Evolutionary conservation across 192 early-diverging fungal genomes (phyloP).

Genomic region (Gonapodya prolifera): DNA sequence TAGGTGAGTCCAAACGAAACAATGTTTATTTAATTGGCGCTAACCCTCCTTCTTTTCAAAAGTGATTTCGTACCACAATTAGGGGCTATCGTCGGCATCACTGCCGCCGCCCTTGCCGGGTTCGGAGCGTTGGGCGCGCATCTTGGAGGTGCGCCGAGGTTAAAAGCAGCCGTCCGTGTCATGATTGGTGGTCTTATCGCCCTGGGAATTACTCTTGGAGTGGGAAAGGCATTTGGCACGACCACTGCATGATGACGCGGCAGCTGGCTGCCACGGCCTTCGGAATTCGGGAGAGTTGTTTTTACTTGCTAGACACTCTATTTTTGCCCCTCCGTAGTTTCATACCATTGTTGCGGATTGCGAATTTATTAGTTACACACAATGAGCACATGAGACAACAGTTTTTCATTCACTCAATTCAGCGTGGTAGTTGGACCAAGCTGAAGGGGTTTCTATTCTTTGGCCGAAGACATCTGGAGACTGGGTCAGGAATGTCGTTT

Average conservation of each 20-base stretch:
- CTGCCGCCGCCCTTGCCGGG: not conserved
- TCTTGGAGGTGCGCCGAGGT: constrained; percentile 7
- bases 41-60: not conserved
- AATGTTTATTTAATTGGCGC: not conserved
- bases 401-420: too few species aligned
- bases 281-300: too few species aligned
- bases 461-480: too few species aligned
- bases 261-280: not conserved
- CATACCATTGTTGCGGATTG: too few species aligned
- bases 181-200: not conserved
- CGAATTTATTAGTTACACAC: too few species aligned
- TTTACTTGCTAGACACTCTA: too few species aligned
- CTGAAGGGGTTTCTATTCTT: too few species aligned
- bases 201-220: not conserved
- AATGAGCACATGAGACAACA: too few species aligned
- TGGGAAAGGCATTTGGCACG: not conserved
- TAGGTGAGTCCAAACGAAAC: not conserved
- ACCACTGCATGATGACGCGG: not conserved
- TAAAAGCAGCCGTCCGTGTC: not conserved
- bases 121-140: constrained; percentile 8
- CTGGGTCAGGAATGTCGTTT: too few species aligned
- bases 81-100: not conserved
- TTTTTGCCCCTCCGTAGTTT: too few species aligned
- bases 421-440: too few species aligned
- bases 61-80: not conserved